Percentiles rank a stretch among this genome's conserved stretches.
Evolutionary conservation across 2,329 filamentous ascomycete species (phyloP).

Genomic region (Metarhizium guizhouense): DNA sequence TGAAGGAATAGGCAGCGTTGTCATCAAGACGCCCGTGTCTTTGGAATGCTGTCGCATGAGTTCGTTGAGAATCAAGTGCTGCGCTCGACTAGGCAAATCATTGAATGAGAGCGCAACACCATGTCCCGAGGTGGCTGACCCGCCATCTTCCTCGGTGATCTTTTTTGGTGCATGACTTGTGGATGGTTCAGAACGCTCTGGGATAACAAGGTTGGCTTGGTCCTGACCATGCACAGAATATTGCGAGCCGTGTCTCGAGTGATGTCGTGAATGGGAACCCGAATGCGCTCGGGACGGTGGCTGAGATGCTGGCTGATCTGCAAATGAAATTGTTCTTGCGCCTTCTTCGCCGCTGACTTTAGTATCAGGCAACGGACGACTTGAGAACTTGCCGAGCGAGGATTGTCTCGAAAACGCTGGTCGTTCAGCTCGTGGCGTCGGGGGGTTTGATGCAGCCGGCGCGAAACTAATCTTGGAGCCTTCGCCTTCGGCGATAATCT

Average conservation of each 20-base stretch:
- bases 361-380: constrained; percentile 53
- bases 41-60: constrained; percentile 60
- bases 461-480: constrained; percentile 61
- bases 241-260: constrained; percentile 29
- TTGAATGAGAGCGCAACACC: constrained; percentile 72
- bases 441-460: constrained; percentile 16
- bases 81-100: constrained; percentile 73
- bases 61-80: constrained; percentile 82
- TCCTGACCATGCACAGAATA: constrained; percentile 20
- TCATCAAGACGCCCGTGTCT: constrained; percentile 72
- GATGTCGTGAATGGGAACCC: constrained; percentile 21
- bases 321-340: constrained; percentile 56
- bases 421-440: constrained; percentile 22
- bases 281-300: constrained; percentile 8
- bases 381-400: constrained; percentile 51
- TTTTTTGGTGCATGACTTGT: constrained; percentile 6
- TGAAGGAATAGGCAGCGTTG: constrained; percentile 71
- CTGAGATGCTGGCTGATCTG: constrained; percentile 25
- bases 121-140: constrained; percentile 46
- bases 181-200: constrained; percentile 23
- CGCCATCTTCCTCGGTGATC: constrained; percentile 19
- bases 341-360: constrained; percentile 43
- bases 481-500: constrained; percentile 54
- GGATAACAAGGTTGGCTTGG: constrained; percentile 33
- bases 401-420: constrained; percentile 31